Conservation (phyloP, 2,329 filamentous ascomycete genomes). For the Fusarium buharicum region DNA sequence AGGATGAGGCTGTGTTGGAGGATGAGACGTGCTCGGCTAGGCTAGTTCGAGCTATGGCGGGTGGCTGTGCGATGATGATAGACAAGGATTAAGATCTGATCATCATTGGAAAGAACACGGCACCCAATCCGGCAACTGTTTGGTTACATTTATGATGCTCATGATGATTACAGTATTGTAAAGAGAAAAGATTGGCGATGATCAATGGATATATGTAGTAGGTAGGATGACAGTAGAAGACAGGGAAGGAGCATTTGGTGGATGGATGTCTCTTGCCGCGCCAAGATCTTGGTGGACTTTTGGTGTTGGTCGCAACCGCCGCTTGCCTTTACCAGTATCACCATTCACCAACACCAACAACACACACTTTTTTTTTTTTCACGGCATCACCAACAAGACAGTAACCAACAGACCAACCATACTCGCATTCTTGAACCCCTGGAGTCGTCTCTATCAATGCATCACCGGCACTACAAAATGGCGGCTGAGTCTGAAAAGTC, state of each 20-base stretch:
- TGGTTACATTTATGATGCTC: conserved; percentile 9
- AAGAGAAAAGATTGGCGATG: neutral
- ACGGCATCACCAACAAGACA: conserved; percentile 29
- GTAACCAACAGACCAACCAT: conserved; percentile 23
- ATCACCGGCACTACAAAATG: conserved; percentile 9
- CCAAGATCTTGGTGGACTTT: neutral
- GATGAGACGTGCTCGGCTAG: conserved; percentile 18
- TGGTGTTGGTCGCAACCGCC: conserved; percentile 28
- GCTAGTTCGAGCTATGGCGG: conserved; percentile 2
- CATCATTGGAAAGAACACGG: neutral
- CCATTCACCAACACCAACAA: conserved; percentile 10
- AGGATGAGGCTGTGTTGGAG: conserved; percentile 32
- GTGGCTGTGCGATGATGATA: conserved; percentile 32
- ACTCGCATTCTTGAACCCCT: neutral
- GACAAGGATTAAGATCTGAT: conserved; percentile 14
- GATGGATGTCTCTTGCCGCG: conserved; percentile 3
- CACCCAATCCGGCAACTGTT: neutral
- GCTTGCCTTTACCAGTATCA: conserved; percentile 7
- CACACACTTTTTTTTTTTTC: neutral
- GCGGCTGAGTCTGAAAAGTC: neutral
- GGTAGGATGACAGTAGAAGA: neutral
- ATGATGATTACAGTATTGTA: no score
- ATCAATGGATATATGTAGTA: neutral
- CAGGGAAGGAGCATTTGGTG: neutral
- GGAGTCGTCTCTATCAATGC: conserved; percentile 4